Evolutionary conservation across 164 flowering plant genomes (phyloP).

Genomic region (Warburgia ugandensis): DNA sequence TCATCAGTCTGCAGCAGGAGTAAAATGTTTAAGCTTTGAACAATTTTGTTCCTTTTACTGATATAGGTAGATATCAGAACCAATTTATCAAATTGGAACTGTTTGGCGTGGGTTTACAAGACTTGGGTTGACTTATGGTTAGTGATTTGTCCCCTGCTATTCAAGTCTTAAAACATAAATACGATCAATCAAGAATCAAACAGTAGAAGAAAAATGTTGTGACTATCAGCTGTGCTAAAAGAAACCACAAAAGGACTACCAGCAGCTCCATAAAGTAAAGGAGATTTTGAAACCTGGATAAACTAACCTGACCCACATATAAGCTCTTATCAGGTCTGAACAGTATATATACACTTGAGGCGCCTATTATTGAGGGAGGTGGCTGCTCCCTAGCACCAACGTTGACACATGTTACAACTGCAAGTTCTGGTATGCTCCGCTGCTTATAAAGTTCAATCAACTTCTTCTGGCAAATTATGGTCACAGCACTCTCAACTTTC

Average conservation of each 20-base stretch:
- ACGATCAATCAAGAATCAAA: no score
- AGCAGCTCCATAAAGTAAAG: no score
- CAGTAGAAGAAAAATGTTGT: no score
- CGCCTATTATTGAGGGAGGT: constrained; percentile 85
- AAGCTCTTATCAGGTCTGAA: constrained; percentile 66
- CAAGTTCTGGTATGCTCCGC: constrained; percentile 25
- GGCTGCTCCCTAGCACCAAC: constrained; percentile 70
- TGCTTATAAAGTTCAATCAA: constrained; percentile 41
- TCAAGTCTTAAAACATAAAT: no score
- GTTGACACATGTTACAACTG: constrained; percentile 39
- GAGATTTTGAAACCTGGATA: no score
- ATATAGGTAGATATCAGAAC: no score
- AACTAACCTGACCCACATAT: constrained; percentile 80
- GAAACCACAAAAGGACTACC: not conserved
- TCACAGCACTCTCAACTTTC: constrained; percentile 45
- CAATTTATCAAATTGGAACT: no score
- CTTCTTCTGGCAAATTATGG: constrained; percentile 46
- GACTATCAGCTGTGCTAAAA: no score
- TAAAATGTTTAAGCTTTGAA: not conserved
- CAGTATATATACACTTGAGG: constrained; percentile 80
- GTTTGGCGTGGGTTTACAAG: no score
- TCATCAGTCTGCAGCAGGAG: constrained; percentile 65
- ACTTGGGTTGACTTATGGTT: no score
- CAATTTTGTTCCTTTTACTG: not conserved
- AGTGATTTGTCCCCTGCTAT: no score